These are phyloP conservation scores for Irpex sp. DNA, from an alignment of 1,284 basidiomycete genomes.

Conservation along the genomic window DNA sequence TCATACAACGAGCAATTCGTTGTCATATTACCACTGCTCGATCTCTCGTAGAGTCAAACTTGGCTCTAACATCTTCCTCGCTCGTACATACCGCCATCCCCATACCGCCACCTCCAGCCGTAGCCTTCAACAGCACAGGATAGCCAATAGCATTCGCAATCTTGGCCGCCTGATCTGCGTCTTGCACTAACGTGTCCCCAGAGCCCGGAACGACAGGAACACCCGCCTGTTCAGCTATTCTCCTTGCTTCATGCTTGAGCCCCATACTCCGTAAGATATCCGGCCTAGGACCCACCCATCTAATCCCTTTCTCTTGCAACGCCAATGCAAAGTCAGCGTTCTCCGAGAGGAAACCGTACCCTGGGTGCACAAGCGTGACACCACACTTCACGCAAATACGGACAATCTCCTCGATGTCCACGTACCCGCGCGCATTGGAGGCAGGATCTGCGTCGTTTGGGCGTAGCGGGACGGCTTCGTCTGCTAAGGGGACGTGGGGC, in stretches of 20 bases:
- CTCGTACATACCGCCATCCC: conserved; percentile 57
- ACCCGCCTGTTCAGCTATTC: conserved; percentile 43
- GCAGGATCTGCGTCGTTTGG: conserved; percentile 16
- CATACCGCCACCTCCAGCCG: conserved; percentile 72
- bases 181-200: conserved; percentile 35
- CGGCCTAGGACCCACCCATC: conserved; percentile 59
- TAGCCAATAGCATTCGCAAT: conserved; percentile 46
- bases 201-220: conserved; percentile 60
- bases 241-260: conserved; percentile 58
- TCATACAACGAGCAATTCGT: conserved; percentile 10
- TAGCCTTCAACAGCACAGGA: conserved; percentile 69
- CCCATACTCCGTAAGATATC: conserved; percentile 56
- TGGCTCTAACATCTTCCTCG: conserved; percentile 36
- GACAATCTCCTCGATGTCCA: conserved; percentile 39
- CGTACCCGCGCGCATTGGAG: conserved; percentile 34
- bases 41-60: conserved; percentile 35
- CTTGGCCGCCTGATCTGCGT: conserved; percentile 41
- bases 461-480: conserved; percentile 41
- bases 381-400: conserved; percentile 38
- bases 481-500: conserved; percentile 50
- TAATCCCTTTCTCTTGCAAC: conserved; percentile 47
- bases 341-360: conserved; percentile 70
- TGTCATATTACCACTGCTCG: conserved; percentile 41
- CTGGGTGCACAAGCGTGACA: conserved; percentile 60
- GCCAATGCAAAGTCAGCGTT: conserved; percentile 53